Evolutionary conservation across 2,329 filamentous ascomycete species (phyloP), one percentile per base, ranked within the genome.

Genomic region (Xylaria sp.): DNA sequence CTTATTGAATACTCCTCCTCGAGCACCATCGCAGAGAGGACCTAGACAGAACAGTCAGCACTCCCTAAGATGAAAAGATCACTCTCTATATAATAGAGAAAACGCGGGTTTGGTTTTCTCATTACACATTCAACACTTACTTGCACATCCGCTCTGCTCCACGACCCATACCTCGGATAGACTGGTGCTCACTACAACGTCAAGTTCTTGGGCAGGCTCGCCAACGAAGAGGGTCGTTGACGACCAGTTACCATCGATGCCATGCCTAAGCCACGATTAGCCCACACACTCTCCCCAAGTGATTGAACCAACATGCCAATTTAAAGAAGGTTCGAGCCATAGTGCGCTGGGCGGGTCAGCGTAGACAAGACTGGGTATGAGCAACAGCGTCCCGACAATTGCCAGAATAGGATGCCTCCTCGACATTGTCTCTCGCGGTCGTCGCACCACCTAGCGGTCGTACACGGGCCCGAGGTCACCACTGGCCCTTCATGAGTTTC

Each of bases 91-190:
- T 21, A n/a, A 29, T 29, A 25, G 21, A 25, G 3, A 44, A 12
- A 29, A n/a, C 2, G 27, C 10, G 25, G 8, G 16, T 29, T 35
- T 35, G 5, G 8, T 21, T 5, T 16, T 23, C 47, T n/a, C 8
- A 35, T 23, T 13, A 23, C 48, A 21, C 35, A 48, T 10, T 16
- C 16, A 64, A 42, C 32, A 81, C 83, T 74, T 83, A 86, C 85
- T 82, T 71, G 78, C 70, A 71, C 89, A 91, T 65, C 88, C 90
- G 67, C 84, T 82, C 1, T 85, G 81, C 61, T 89, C 84, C 47
- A 93, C 82, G 2, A 88, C 85, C 91, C 91, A 93, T 51, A 91
- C 89, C 78, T 93, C 91, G 42, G 92, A 92, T 50, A 90, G 84
- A 13, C 87, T 85, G 5, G 91, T 93, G 75, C 90, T 93, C 60